phyloP scores from a whole-genome alignment of 495 filamentous ascomycete species.

The Daldinia caldariorum region DNA sequence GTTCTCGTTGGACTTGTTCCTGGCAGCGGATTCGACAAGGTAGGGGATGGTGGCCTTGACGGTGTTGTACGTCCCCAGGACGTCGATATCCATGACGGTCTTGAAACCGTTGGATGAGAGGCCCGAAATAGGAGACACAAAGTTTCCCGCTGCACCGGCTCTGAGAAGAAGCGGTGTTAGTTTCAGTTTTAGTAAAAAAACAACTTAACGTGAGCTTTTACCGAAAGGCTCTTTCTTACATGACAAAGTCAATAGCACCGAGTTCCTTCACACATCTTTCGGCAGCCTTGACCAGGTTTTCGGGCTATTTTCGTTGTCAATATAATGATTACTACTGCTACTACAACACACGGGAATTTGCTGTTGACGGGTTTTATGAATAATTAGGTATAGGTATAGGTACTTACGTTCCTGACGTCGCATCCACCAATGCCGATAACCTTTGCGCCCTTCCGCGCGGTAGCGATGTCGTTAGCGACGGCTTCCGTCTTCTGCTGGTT shows the following conservation, averaged over 20 bases:
- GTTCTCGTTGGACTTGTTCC: constrained; percentile 59
- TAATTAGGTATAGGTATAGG: background rate
- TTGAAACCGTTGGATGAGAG: constrained; percentile 92
- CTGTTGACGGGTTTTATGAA: background rate
- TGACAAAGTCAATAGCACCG: constrained; percentile 90
- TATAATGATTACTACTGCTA: background rate
- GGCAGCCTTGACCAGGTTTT: constrained; percentile 75
- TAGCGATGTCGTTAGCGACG: constrained; percentile 81
- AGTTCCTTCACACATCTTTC: constrained; percentile 82
- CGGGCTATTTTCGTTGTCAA: constrained; percentile 56
- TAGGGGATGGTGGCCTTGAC: constrained; percentile 89
- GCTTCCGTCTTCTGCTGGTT: constrained; percentile 88
- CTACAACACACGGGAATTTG: background rate
- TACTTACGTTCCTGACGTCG: constrained; percentile 74
- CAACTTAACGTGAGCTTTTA: background rate
- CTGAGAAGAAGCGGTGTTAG: constrained; percentile 54
- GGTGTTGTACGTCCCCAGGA: constrained; percentile 92
- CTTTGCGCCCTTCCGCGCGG: constrained; percentile 76
- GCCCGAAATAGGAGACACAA: constrained; percentile 85
- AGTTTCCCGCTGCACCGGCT: constrained; percentile 95
- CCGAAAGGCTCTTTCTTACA: constrained; percentile 63
- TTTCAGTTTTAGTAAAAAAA: constrained; percentile 14
- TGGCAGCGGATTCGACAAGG: constrained; percentile 74
- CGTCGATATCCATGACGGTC: constrained; percentile 94
- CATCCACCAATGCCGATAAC: constrained; percentile 86